phyloP scores from a whole-genome alignment of 2,329 filamentous ascomycete species.

The Colletotrichum eremochloae region DNA sequence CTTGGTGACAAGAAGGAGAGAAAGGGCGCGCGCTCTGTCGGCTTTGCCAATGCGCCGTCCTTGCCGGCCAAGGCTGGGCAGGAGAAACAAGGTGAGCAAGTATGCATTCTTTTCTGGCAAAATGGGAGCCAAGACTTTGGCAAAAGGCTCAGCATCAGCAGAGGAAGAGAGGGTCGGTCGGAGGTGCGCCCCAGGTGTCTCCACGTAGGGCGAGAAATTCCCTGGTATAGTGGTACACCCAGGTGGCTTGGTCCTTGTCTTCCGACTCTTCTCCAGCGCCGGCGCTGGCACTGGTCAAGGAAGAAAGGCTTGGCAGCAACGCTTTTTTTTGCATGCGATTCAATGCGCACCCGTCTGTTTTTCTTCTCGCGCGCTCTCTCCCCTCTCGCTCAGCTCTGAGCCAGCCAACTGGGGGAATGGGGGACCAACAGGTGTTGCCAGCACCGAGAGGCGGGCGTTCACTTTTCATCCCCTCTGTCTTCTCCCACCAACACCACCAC shows the following conservation, averaged over 20 bases:
- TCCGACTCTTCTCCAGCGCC: not conserved
- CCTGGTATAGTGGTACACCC: not conserved
- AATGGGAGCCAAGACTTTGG: conserved; percentile 38
- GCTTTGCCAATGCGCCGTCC: conserved; percentile 37
- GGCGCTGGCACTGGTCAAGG: not conserved
- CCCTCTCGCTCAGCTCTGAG: not conserved
- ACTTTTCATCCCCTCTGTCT: not conserved
- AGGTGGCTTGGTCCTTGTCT: conserved; percentile 1
- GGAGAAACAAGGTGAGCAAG: conserved; percentile 24
- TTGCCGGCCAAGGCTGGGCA: conserved; percentile 41
- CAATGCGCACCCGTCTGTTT: not conserved
- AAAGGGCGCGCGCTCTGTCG: conserved; percentile 12
- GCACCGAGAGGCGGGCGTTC: not conserved
- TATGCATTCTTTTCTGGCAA: conserved; percentile 33
- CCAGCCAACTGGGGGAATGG: not conserved
- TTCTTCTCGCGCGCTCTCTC: not conserved
- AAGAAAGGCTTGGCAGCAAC: not conserved
- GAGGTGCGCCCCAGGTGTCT: not conserved
- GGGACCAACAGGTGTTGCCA: not conserved
- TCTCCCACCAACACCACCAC: not conserved
- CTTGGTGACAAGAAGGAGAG: conserved; percentile 1
- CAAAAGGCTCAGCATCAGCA: conserved; percentile 2
- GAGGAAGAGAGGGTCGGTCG: not conserved
- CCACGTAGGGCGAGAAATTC: conserved; percentile 2
- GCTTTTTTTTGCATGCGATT: not conserved